phyloP scores from a whole-genome alignment of 495 filamentous ascomycete genomes.

The Sordaria brevicollis region DNA sequence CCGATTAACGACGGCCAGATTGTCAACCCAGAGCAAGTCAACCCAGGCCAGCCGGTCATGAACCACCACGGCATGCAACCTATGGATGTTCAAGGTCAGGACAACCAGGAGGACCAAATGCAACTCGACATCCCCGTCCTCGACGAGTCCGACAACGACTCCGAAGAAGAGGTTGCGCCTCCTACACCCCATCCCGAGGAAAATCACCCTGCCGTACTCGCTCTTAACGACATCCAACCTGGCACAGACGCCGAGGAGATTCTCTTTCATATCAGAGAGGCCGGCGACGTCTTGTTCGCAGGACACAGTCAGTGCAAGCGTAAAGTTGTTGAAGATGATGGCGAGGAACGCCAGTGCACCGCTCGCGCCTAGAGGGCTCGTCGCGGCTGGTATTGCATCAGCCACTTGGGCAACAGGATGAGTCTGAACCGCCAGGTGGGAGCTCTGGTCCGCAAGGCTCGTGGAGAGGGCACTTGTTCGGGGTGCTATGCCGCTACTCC shows the following conservation, averaged over 20 bases:
- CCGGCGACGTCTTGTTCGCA: background rate
- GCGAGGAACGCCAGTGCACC: background rate
- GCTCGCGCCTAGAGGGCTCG: background rate
- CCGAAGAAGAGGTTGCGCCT: too few species aligned
- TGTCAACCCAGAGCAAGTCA: too few species aligned
- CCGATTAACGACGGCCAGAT: too few species aligned
- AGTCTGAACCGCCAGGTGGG: fast-evolving
- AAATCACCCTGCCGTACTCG: background rate
- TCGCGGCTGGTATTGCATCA: background rate
- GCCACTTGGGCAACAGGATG: background rate
- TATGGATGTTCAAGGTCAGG: too few species aligned
- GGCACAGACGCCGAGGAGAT: background rate
- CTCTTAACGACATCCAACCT: background rate
- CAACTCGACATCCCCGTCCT: background rate
- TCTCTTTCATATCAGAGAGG: too few species aligned
- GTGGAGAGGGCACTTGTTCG: background rate
- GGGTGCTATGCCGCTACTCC: background rate
- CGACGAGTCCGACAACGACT: too few species aligned
- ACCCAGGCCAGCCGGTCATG: too few species aligned
- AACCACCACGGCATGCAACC: too few species aligned
- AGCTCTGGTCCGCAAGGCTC: background rate
- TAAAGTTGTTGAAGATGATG: background rate
- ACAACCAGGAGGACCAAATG: background rate
- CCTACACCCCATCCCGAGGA: background rate
- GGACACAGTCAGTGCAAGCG: background rate